Evolutionary conservation across 768 basidiomycete genomes (phyloP).

Genomic region (Suillus occidentalis): DNA sequence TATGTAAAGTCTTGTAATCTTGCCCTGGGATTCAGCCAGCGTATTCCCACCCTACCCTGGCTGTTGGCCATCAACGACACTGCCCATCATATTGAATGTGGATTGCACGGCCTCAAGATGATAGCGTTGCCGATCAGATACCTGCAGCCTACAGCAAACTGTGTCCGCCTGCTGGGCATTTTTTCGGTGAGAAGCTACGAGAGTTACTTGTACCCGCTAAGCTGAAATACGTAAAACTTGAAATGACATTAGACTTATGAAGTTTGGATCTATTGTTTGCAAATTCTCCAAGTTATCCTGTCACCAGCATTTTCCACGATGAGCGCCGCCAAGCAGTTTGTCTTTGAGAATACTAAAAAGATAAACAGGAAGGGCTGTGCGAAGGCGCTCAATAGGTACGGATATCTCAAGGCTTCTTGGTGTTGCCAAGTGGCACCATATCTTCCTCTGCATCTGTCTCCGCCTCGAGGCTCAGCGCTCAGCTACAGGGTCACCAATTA

Average conservation of each 20-base stretch:
- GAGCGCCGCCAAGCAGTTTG: slow-evolving; percentile 36
- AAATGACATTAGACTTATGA: slow-evolving; percentile 25
- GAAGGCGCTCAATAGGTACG: slow-evolving; percentile 43
- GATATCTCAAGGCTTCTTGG: slow-evolving; percentile 21
- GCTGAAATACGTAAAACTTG: slow-evolving; percentile 13
- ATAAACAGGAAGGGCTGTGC: slow-evolving; percentile 40
- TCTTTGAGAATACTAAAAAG: slow-evolving; percentile 42
- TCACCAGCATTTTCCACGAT: slow-evolving; percentile 40
- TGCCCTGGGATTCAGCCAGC: too few species aligned
- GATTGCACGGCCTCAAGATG: not conserved
- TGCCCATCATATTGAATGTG: not conserved
- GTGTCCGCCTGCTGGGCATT: slow-evolving; percentile 26
- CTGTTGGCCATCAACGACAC: not conserved
- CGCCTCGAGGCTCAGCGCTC: slow-evolving; percentile 3
- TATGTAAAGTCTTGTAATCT: not conserved
- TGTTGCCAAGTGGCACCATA: slow-evolving; percentile 14
- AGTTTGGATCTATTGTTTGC: slow-evolving; percentile 29
- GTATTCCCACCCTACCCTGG: not conserved
- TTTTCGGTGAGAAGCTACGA: slow-evolving; percentile 44
- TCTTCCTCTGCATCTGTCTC: slow-evolving; percentile 7
- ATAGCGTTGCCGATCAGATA: slow-evolving; percentile 28
- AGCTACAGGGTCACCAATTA: slow-evolving; percentile 12
- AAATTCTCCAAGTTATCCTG: slow-evolving; percentile 29
- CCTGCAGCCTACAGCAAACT: slow-evolving; percentile 35
- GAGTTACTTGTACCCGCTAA: slow-evolving; percentile 41